These are phyloP conservation scores for Buxus sempervirens DNA, from an alignment of 164 flowering plant genomes.

Conservation along the genomic window DNA sequence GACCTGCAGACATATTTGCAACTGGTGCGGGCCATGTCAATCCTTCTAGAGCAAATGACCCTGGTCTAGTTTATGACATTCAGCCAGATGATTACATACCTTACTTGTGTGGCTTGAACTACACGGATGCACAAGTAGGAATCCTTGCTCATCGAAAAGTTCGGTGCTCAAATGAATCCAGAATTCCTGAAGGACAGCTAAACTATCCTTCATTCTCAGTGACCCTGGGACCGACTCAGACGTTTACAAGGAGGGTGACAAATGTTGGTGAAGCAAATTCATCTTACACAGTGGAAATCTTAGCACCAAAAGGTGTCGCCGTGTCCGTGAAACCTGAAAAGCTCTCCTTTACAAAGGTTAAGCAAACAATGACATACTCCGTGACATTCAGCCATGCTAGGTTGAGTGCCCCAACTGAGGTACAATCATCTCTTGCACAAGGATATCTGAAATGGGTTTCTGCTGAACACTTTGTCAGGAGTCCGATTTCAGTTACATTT, in stretches of 20 bases:
- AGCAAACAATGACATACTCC: conserved; percentile 25
- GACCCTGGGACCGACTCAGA: conserved; percentile 18
- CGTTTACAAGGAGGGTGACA: conserved; percentile 36
- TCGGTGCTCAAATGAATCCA: conserved; percentile 19
- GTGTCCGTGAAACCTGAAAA: conserved; percentile 26
- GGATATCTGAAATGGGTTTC: conserved; percentile 34
- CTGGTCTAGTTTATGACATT: conserved; percentile 52
- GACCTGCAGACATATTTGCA: conserved; percentile 35
- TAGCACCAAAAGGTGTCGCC: conserved; percentile 27
- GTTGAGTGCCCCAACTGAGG: background rate
- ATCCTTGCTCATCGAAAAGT: conserved; percentile 20
- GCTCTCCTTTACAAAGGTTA: conserved; percentile 26
- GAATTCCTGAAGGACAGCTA: conserved; percentile 34
- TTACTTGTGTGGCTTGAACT: conserved; percentile 48
- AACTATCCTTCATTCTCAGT: conserved; percentile 53
- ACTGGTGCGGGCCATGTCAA: conserved; percentile 58
- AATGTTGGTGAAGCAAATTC: conserved; percentile 38
- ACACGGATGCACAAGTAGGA: conserved; percentile 26
- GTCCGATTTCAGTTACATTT: conserved; percentile 28
- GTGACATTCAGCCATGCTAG: conserved; percentile 25
- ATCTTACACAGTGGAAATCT: conserved; percentile 18
- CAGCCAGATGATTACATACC: conserved; percentile 44
- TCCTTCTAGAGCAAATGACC: conserved; percentile 43
- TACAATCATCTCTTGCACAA: conserved; percentile 10
- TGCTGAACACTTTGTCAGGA: conserved; percentile 19